Evolutionary conservation across 1,139 yeast species (phyloP).

Genomic region (Fermentozyma sake): DNA sequence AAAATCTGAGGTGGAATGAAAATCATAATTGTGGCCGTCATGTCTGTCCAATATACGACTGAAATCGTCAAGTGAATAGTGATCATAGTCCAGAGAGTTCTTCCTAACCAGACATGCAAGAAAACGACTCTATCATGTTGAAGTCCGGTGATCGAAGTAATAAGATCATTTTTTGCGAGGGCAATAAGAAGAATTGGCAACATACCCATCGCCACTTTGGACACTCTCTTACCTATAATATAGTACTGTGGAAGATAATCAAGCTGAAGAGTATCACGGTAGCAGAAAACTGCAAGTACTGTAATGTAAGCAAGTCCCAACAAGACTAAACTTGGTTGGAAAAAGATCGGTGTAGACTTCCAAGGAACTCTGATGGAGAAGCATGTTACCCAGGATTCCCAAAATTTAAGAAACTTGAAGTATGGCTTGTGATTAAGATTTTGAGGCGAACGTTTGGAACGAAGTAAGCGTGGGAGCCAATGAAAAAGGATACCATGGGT

Average conservation of each 20-base stretch:
- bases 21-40: slow-evolving; percentile 37
- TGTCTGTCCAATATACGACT: slow-evolving; percentile 36
- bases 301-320: slow-evolving; percentile 23
- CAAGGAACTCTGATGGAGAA: slow-evolving; percentile 18
- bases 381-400: slow-evolving; percentile 28
- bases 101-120: slow-evolving; percentile 44
- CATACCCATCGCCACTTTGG: slow-evolving; percentile 40
- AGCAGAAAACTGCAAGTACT: slow-evolving; percentile 24
- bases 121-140: slow-evolving; percentile 35
- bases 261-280: slow-evolving; percentile 31
- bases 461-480: slow-evolving; percentile 34
- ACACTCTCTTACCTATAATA: slow-evolving; percentile 40
- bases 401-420: slow-evolving; percentile 23
- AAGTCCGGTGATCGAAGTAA: slow-evolving; percentile 39
- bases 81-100: slow-evolving; percentile 35
- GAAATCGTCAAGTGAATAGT: slow-evolving; percentile 32
- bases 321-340: slow-evolving; percentile 40
- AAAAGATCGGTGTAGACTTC: slow-evolving; percentile 15
- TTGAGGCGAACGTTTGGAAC: slow-evolving; percentile 9
- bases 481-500: slow-evolving; percentile 39
- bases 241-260: slow-evolving; percentile 36
- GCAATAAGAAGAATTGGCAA: slow-evolving; percentile 35
- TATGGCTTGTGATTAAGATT: slow-evolving; percentile 9
- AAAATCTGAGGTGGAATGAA: slow-evolving; percentile 48
- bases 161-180: slow-evolving; percentile 36